Conservation (phyloP, 345 rosid genomes). For the Populus pruinosa region DNA sequence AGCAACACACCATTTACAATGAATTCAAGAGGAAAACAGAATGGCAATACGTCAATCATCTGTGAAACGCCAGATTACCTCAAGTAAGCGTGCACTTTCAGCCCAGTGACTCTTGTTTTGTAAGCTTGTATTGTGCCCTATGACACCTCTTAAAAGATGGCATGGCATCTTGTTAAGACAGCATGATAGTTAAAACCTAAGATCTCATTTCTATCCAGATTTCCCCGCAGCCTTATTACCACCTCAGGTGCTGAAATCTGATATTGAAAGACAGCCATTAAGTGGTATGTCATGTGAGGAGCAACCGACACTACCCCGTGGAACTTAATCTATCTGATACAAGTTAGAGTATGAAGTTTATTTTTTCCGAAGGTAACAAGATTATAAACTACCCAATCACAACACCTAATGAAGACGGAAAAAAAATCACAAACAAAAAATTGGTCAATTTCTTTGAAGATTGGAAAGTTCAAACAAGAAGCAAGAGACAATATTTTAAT, state of each 20-base stretch:
- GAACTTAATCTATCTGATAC: too few species aligned
- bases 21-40: too few species aligned
- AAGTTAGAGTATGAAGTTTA: too few species aligned
- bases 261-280: neutral
- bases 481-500: too few species aligned
- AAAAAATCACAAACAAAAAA: too few species aligned
- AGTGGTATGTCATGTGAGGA: too few species aligned
- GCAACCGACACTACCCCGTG: too few species aligned
- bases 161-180: neutral
- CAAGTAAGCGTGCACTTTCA: neutral
- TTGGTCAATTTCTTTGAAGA: too few species aligned
- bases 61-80: neutral
- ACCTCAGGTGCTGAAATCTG: neutral
- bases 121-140: neutral
- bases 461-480: too few species aligned
- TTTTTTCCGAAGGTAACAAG: too few species aligned
- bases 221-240: neutral
- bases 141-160: neutral
- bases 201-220: neutral
- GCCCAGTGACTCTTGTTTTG: neutral
- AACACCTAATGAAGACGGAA: too few species aligned
- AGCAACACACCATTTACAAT: neutral
- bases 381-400: too few species aligned
- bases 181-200: neutral
- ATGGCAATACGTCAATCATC: neutral